These are phyloP conservation scores for Xylariomycetidae sp. DNA, from an alignment of 2,329 filamentous ascomycete genomes.

Conservation along the genomic window DNA sequence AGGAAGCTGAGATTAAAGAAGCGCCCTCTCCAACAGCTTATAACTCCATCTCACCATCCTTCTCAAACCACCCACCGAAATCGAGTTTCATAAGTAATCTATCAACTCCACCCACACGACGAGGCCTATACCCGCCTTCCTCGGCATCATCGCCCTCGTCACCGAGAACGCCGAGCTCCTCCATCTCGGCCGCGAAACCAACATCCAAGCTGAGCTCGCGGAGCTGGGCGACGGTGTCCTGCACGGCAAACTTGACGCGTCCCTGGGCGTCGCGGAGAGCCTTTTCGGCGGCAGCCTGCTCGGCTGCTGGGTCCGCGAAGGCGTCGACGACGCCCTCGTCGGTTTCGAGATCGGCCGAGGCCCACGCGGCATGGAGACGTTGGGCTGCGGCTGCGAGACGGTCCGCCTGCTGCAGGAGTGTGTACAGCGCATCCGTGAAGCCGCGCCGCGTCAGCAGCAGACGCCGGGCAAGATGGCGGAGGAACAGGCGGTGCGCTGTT, in stretches of 20 bases:
- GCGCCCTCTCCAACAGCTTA: no score
- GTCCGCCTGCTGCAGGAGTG: constrained; percentile 69
- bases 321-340: constrained; percentile 78
- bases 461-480: constrained; percentile 59
- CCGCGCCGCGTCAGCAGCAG: constrained; percentile 58
- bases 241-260: constrained; percentile 61
- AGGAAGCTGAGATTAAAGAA: no score
- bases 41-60: no score
- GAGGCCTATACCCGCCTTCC: constrained; percentile 56
- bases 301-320: constrained; percentile 62
- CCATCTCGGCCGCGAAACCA: constrained; percentile 13
- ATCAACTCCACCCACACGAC: constrained; percentile 74
- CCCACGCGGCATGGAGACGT: constrained; percentile 71
- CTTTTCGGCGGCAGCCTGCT: constrained; percentile 62
- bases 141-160: constrained; percentile 8
- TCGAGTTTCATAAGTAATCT: constrained; percentile 88
- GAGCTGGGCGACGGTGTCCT: constrained; percentile 50
- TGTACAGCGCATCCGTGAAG: constrained; percentile 61
- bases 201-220: constrained; percentile 11
- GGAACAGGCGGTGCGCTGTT: constrained; percentile 70
- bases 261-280: constrained; percentile 59
- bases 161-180: constrained; percentile 15
- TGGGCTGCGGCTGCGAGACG: constrained; percentile 71
- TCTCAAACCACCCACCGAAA: constrained; percentile 54
- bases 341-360: constrained; percentile 70